These are phyloP conservation scores for Sugiyamaella chiloensis DNA, from an alignment of 805 yeast species.

Conservation along the genomic window DNA sequence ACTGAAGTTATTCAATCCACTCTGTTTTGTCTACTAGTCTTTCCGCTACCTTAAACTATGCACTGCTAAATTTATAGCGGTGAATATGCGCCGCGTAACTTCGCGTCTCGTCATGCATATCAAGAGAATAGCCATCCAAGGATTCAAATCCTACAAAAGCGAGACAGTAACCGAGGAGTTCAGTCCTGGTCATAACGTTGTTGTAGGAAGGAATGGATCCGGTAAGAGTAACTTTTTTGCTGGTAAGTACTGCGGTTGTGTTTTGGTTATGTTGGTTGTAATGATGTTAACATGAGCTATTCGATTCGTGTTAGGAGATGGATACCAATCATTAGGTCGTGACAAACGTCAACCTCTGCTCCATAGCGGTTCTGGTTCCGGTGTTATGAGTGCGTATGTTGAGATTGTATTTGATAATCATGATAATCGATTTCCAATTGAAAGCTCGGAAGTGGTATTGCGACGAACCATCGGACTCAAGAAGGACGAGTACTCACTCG, in stretches of 20 bases:
- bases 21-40: no score
- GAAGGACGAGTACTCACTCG: conserved; percentile 85
- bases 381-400: conserved; percentile 89
- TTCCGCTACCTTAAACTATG: no score
- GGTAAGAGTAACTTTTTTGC: conserved; percentile 96
- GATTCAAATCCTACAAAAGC: conserved; percentile 89
- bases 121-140: conserved; percentile 65
- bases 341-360: conserved; percentile 85
- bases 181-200: conserved; percentile 80
- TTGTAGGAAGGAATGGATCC: conserved; percentile 89
- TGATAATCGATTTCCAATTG: conserved; percentile 70
- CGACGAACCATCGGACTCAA: conserved; percentile 91
- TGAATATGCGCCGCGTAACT: conserved; percentile 6
- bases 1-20: no score
- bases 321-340: conserved; percentile 71
- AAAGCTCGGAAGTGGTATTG: conserved; percentile 64
- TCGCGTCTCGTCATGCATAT: conserved; percentile 4
- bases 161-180: conserved; percentile 72
- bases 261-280: not conserved
- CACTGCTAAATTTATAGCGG: no score
- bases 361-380: conserved; percentile 75
- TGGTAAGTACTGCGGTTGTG: conserved; percentile 7
- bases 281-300: conserved; percentile 50
- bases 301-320: conserved; percentile 86
- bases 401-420: conserved; percentile 83